Base-by-base conservation (phyloP, 2,329 filamentous ascomycete species). In the Claviceps africana region DNA sequence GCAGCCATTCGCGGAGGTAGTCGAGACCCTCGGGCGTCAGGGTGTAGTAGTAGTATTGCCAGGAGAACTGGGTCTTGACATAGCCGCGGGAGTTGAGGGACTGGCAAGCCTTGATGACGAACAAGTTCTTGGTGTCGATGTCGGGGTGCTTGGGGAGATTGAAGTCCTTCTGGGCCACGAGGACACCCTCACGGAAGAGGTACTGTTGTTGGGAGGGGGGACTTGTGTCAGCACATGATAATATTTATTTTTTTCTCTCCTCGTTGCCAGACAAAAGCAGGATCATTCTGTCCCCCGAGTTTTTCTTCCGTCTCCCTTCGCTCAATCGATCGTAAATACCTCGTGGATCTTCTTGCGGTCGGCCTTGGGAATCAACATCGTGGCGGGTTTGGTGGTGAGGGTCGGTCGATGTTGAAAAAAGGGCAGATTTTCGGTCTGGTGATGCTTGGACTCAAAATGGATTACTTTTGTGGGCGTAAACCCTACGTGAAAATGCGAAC, bases 31-130 rank as follows among this genome's bases (percentile, higher is more conserved):
- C 90, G 70, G 90, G 88, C 73, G 91, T 96, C 76, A 98, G 85
- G 76, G 93, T 96, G 85, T 98, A 98, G 87, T 98, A 98, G 86
- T 97, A 95, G 83, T 90, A 95, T 78, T 95, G 89, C 89, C 89
- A 95, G 63, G 89, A 95, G 86, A 98, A 98, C 77, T 94, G 93
- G 67, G 93, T 98, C 88, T 98, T 98, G 78, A 98, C 83, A 76
- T 88, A 97, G 72, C 91, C 91, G 73, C 93, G 91, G 65, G 90
- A 96, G 79, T 84, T 95, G 70, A 98, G 84, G 61, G 93, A 98
- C 81, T 98, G 93, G 78, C 83, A 85, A 69, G 93, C 93, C 85
- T 98, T 98, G 83, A 98, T 88, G 74, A 97, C 91, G 74, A 76
- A 97, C 68, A 98, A 88, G 84, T 98, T 98, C 86, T 95, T 95